A percentile compares a stretch with the other conserved stretches of the same genome.
These are phyloP conservation scores for Rhizophagus sp. DNA, from an alignment of 192 early-diverging fungal species.

Conservation along the genomic window DNA sequence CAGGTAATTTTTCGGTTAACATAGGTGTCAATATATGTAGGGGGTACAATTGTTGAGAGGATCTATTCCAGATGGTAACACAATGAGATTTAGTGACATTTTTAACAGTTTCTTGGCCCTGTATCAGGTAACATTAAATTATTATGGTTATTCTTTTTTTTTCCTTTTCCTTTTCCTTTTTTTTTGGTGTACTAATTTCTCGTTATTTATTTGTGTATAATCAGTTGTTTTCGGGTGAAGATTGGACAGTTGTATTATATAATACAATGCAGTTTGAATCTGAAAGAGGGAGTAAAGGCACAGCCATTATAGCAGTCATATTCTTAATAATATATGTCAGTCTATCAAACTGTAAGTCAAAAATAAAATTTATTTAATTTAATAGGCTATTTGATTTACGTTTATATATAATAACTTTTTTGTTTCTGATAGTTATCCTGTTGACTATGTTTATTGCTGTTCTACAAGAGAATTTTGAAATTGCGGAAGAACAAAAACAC, in stretches of 20 bases:
- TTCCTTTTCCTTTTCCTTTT: not conserved
- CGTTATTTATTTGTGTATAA: conserved; percentile 1
- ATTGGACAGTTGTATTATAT: conserved; percentile 62
- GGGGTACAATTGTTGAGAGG: conserved; percentile 47
- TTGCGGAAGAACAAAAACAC: conserved; percentile 55
- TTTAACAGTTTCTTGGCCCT: conserved; percentile 56
- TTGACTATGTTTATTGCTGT: conserved; percentile 69
- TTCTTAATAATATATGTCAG: conserved; percentile 55
- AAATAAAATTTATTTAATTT: not conserved
- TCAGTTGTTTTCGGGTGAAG: conserved; percentile 62
- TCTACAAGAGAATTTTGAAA: conserved; percentile 67
- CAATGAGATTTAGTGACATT: conserved; percentile 50
- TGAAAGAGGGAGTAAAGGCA: conserved; percentile 14
- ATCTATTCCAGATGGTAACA: conserved; percentile 17
- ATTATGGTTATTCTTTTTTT: not conserved
- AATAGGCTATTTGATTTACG: not conserved
- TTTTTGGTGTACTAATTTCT: not conserved
- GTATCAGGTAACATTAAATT: conserved; percentile 46
- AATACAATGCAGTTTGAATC: conserved; percentile 44
- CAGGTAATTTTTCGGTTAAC: not conserved
- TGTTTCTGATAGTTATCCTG: conserved; percentile 47
- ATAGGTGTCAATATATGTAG: conserved; percentile 23
- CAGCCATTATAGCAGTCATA: conserved; percentile 45
- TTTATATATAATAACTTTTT: conserved; percentile 1
- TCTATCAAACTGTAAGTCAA: conserved; percentile 59